Percentiles rank a stretch among this genome's conserved stretches.
Conservation (phyloP, 768 basidiomycete species). For the Lactarius sanguifluus region DNA sequence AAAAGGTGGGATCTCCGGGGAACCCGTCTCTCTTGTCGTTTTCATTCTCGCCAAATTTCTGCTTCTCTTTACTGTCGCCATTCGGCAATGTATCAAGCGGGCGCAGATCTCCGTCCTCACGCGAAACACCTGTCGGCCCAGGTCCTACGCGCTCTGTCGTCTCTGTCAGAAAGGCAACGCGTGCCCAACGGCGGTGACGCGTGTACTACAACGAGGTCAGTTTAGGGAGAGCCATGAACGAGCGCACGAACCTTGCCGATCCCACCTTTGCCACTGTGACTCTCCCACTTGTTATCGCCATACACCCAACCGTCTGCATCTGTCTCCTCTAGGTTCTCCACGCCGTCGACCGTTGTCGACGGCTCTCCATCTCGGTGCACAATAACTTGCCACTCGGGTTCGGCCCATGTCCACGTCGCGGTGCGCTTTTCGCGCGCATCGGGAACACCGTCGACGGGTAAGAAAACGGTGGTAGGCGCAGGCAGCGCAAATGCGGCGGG, state of each 20-base stretch:
- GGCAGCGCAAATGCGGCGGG: constrained; percentile 70
- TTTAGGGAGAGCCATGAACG: neutral
- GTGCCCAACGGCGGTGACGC: constrained; percentile 81
- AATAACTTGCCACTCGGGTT: constrained; percentile 85
- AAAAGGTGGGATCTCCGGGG: neutral
- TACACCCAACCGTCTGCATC: constrained; percentile 93
- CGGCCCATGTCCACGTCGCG: constrained; percentile 87
- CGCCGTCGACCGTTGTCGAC: constrained; percentile 32
- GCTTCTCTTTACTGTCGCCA: neutral
- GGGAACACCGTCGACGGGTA: constrained; percentile 40
- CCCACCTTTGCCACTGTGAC: constrained; percentile 67
- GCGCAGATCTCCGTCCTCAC: constrained; percentile 26
- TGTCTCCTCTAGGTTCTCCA: constrained; percentile 54
- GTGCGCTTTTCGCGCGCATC: constrained; percentile 61
- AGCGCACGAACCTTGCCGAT: constrained; percentile 67
- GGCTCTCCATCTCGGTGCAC: constrained; percentile 55
- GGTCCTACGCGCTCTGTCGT: constrained; percentile 55
- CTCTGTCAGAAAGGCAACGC: constrained; percentile 77
- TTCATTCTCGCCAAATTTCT: constrained; percentile 2
- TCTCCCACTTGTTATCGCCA: constrained; percentile 95
- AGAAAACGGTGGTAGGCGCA: constrained; percentile 56
- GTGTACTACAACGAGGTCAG: constrained; percentile 59
- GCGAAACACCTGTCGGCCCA: constrained; percentile 34
- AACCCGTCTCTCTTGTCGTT: neutral
- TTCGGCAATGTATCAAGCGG: constrained; percentile 8